These are phyloP conservation scores for Colletotrichum orchidophilum DNA, from an alignment of 2,329 filamentous ascomycete genomes.

Conservation along the genomic window DNA sequence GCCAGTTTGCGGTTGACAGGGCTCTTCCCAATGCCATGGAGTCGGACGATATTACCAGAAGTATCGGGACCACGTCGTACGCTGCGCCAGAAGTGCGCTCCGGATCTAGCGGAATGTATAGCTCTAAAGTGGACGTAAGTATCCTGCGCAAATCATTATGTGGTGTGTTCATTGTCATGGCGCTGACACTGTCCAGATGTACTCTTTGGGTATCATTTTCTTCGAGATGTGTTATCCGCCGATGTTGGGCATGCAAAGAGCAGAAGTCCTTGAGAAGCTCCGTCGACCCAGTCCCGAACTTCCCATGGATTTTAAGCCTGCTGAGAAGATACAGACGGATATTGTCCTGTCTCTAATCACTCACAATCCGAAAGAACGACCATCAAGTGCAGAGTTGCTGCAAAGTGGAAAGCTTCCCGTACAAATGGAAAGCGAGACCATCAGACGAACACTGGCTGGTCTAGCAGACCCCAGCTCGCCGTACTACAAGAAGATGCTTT, in stretches of 20 bases:
- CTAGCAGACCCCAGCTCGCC: slow-evolving; percentile 85
- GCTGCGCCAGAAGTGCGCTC: slow-evolving; percentile 92
- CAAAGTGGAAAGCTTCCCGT: slow-evolving; percentile 88
- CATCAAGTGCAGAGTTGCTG: slow-evolving; percentile 83
- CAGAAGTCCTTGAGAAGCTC: slow-evolving; percentile 72
- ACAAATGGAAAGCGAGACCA: slow-evolving; percentile 92
- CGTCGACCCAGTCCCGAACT: slow-evolving; percentile 74
- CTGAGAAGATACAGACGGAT: slow-evolving; percentile 77
- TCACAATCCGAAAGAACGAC: slow-evolving; percentile 84
- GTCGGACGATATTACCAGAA: slow-evolving; percentile 73
- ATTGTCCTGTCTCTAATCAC: slow-evolving; percentile 84
- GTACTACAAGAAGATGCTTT: slow-evolving; percentile 89
- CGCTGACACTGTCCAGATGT: slow-evolving; percentile 72
- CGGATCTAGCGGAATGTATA: slow-evolving; percentile 79
- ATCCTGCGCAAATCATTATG: neutral
- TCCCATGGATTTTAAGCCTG: slow-evolving; percentile 76
- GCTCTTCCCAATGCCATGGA: slow-evolving; percentile 52
- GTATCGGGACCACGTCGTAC: slow-evolving; percentile 84
- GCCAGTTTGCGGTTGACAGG: slow-evolving; percentile 75
- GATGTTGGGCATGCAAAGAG: slow-evolving; percentile 71
- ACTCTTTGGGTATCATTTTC: slow-evolving; percentile 95
- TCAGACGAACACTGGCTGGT: slow-evolving; percentile 82
- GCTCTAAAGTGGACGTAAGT: slow-evolving; percentile 88
- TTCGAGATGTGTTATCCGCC: slow-evolving; percentile 92
- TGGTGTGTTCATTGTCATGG: neutral